Evolutionary conservation across 2,329 filamentous ascomycete species (phyloP).

Genomic region (Hymenotorrendiella dingleyae): DNA sequence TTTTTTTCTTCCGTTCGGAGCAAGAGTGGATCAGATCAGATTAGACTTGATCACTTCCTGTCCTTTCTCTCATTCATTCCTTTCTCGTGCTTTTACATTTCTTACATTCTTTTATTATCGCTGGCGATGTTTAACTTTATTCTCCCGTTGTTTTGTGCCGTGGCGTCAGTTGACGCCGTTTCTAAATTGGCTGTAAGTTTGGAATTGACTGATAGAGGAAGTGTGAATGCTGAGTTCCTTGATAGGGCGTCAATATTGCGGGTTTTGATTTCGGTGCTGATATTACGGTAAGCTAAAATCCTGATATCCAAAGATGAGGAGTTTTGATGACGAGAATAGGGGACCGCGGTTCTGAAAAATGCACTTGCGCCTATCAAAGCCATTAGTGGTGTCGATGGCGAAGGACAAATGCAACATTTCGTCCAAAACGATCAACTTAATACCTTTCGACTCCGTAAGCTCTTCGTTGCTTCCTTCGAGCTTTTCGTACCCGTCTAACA

Average conservation of each 20-base stretch:
- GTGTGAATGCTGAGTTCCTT: background rate
- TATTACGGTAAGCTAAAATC: conserved; percentile 14
- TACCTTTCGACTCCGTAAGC: conserved; percentile 45
- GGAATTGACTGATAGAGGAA: background rate
- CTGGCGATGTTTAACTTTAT: conserved; percentile 10
- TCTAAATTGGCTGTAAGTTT: conserved; percentile 15
- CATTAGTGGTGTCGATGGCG: conserved; percentile 16
- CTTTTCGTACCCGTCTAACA: background rate
- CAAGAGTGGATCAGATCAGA: background rate
- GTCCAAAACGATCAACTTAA: conserved; percentile 47
- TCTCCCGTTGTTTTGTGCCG: conserved; percentile 4
- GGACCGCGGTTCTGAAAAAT: conserved; percentile 13
- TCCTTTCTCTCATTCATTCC: background rate
- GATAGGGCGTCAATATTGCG: conserved; percentile 23
- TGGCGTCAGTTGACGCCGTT: conserved; percentile 8
- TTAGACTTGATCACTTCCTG: no score
- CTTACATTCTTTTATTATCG: conserved; percentile 3
- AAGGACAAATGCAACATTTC: conserved; percentile 17
- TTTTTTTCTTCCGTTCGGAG: no score
- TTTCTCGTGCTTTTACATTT: background rate
- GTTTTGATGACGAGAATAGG: conserved; percentile 3
- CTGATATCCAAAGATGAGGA: background rate
- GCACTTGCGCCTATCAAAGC: conserved; percentile 12
- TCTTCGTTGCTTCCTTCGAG: background rate
- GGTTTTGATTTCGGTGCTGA: conserved; percentile 23